A percentile compares a stretch with the other conserved stretches of the same genome.
Evolutionary conservation across 2,329 filamentous ascomycete species (phyloP).

Genomic region (Scedosporium minutisporum): DNA sequence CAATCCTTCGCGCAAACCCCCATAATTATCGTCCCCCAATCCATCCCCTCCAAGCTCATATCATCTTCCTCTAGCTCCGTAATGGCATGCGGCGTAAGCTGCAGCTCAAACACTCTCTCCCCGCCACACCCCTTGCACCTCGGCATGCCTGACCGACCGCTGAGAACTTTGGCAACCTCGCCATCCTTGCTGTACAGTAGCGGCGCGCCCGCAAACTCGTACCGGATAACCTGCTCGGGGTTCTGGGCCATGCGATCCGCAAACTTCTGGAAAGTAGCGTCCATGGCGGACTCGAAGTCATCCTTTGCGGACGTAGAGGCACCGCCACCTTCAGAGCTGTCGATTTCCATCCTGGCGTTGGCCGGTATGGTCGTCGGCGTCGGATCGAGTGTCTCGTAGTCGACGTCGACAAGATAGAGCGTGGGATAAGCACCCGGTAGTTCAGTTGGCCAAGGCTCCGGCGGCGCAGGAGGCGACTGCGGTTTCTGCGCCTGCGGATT

Average conservation of each 20-base stretch:
- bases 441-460: slow-evolving; percentile 68
- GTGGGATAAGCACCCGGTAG: slow-evolving; percentile 65
- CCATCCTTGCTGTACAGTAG: slow-evolving; percentile 77
- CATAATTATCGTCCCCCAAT: slow-evolving; percentile 90
- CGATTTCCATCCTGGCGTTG: slow-evolving; percentile 39
- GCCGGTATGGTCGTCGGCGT: slow-evolving; percentile 40
- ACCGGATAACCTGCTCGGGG: slow-evolving; percentile 72
- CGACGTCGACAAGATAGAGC: slow-evolving; percentile 76
- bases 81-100: slow-evolving; percentile 86
- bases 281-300: slow-evolving; percentile 68
- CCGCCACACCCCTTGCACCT: slow-evolving; percentile 68
- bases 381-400: slow-evolving; percentile 76
- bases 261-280: slow-evolving; percentile 71
- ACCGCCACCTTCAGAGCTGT: slow-evolving; percentile 18
- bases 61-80: slow-evolving; percentile 75
- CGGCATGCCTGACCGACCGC: slow-evolving; percentile 46
- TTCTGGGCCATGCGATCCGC: slow-evolving; percentile 71
- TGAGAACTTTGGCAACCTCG: slow-evolving; percentile 57
- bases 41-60: slow-evolving; percentile 74
- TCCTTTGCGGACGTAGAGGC: slow-evolving; percentile 28
- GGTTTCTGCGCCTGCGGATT: slow-evolving; percentile 26
- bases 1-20: slow-evolving; percentile 80
- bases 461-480: slow-evolving; percentile 25
- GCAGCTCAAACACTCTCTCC: slow-evolving; percentile 76
- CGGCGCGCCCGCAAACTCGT: slow-evolving; percentile 64